Base-by-base conservation (phyloP, 352 stramenopile species). In the Aphanomyces euteiches region DNA sequence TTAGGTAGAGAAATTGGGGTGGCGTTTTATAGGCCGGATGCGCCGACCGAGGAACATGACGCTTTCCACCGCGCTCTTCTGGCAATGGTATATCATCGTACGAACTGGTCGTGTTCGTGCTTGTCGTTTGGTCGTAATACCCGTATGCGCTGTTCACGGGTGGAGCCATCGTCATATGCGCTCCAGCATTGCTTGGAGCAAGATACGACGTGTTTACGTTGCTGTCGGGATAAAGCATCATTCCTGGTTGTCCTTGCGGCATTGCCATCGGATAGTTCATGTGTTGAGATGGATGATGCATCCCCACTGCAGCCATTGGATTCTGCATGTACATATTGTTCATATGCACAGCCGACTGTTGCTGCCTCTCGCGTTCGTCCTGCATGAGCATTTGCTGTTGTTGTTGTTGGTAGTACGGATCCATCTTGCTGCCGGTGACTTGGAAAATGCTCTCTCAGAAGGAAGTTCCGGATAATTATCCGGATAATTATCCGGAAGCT, bases 1-100 rank as follows among this genome's bases (percentile, higher is more conserved):
- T 72, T 19, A 77, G 63, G 65, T 80, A 89, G 57, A 88, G 69
- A 61, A 90, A 88, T 64, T 90, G 79, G 53, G 79, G 82, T 34
- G 81, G 74, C 10, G 75, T 81, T 66, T 90, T 89, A 81, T 84
- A 90, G 63, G 88, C 82, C 28, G 54, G 15, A 40, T 45, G 43
- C 6, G 54, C 54, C 5, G 78, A 79, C 36, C 75, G 71, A 37
- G 79, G 76, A 34, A 78, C 79, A 56, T 87, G 79, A 21, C 79
- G 78, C 69, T 87, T 87, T 7, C 45, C 43, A 37, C 54, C 3
- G 10, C 43, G 54, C 36, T 37, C 17, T 12, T 19, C 60, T 17
- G n/a, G 45, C 17, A 38, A 12, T n/a, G 43, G 43, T 0, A 28
- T 28, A 28, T 28, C 28, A n/a, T 50, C 43, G 10, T 12, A n/a